Percentiles rank a stretch among this genome's conserved stretches.
Conservation (phyloP, 305 asterid species). For the Plantago coronopus region DNA sequence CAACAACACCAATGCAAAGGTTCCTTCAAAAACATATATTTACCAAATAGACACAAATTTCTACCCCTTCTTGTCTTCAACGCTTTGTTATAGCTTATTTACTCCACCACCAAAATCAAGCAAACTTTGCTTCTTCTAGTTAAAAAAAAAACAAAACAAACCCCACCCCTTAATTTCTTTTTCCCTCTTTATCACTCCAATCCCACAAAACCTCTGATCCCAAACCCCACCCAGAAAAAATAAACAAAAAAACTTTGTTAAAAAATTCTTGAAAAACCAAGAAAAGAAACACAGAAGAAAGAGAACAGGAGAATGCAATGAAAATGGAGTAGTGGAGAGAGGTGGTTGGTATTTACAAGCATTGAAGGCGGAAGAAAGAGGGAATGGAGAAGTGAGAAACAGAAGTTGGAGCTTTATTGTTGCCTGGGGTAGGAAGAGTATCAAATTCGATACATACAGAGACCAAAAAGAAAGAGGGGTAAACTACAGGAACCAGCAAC, state of each 20-base stretch:
- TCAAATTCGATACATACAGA: conserved; percentile 50
- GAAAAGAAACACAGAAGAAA: conserved; percentile 16
- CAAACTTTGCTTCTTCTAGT: conserved; percentile 1
- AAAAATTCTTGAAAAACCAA: neutral
- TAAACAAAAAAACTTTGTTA: neutral
- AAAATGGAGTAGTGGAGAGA: conserved; percentile 31
- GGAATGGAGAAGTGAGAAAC: conserved; percentile 9
- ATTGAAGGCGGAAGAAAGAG: neutral
- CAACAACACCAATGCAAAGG: conserved; percentile 32
- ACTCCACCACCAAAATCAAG: conserved; percentile 24
- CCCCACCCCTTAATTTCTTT: neutral
- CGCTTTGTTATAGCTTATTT: conserved; percentile 15
- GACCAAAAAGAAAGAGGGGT: conserved; percentile 50
- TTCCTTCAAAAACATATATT: conserved; percentile 34
- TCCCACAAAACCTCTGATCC: neutral
- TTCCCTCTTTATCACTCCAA: neutral
- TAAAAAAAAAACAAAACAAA: too few relatives aligned
- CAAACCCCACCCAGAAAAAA: neutral
- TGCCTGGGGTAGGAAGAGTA: conserved; percentile 30
- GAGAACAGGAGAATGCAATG: conserved; percentile 11
- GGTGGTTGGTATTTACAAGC: conserved; percentile 28
- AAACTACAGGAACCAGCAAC: conserved; percentile 46
- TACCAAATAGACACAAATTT: conserved; percentile 13
- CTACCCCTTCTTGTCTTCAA: conserved; percentile 26
- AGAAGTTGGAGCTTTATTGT: conserved; percentile 24